Conservation (phyloP, 2,329 filamentous ascomycete genomes). For the Sclerotinia borealis region DNA sequence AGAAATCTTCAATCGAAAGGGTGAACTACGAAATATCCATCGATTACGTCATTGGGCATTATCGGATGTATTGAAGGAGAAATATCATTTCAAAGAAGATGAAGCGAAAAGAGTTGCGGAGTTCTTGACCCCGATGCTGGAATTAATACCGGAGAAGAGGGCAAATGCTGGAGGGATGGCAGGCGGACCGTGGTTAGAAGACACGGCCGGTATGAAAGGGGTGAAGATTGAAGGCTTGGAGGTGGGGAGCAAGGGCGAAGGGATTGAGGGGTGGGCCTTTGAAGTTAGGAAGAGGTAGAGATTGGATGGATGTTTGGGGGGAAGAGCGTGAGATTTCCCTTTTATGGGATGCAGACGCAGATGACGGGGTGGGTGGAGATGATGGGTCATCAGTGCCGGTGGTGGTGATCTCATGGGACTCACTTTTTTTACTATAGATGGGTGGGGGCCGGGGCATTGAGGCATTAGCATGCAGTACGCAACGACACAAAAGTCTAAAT, state of each 20-base stretch:
- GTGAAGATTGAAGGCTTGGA: conserved; percentile 65
- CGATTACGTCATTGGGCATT: conserved; percentile 93
- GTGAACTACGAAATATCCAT: conserved; percentile 95
- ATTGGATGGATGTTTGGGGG: neutral
- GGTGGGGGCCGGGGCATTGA: neutral
- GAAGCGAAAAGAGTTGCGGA: conserved; percentile 73
- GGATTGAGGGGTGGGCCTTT: conserved; percentile 87
- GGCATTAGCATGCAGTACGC: neutral
- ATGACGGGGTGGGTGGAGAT: neutral
- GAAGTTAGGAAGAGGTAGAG: conserved; percentile 65
- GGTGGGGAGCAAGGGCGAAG: conserved; percentile 79
- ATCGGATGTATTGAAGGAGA: conserved; percentile 86
- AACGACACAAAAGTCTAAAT: conserved; percentile 2
- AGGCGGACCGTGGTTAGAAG: conserved; percentile 73
- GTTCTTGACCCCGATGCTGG: conserved; percentile 86
- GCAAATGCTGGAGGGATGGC: conserved; percentile 97
- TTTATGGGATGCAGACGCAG: neutral
- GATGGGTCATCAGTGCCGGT: neutral
- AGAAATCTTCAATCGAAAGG: conserved; percentile 97
- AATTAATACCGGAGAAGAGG: conserved; percentile 78
- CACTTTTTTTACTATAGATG: neutral
- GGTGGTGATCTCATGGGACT: neutral
- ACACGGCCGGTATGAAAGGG: conserved; percentile 82
- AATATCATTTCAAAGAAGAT: conserved; percentile 88
- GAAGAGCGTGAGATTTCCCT: neutral